These are phyloP conservation scores for Geotrichum fermentans DNA, from an alignment of 1,139 yeast species.

Conservation along the genomic window DNA sequence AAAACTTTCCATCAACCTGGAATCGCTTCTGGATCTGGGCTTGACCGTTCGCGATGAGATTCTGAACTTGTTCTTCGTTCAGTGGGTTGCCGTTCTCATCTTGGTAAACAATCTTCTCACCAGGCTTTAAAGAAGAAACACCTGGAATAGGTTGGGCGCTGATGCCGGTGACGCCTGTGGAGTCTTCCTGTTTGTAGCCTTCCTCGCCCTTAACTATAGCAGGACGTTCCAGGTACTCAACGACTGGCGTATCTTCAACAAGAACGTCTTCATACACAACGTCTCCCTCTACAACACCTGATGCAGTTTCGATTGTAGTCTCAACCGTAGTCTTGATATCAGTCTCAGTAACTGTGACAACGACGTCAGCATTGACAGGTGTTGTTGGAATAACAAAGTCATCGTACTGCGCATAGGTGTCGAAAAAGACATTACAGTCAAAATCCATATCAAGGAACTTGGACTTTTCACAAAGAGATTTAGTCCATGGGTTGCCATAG, in stretches of 20 bases:
- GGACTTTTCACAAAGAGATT: slow-evolving; percentile 55
- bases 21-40: slow-evolving; percentile 9
- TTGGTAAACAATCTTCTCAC: slow-evolving; percentile 10
- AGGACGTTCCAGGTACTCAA: no score
- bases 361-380: not conserved
- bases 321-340: not conserved
- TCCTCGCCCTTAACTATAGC: not conserved
- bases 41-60: slow-evolving; percentile 6
- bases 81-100: slow-evolving; percentile 16
- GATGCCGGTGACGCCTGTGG: not conserved
- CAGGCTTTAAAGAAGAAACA: not conserved
- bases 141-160: not conserved
- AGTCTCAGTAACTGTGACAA: slow-evolving; percentile 5
- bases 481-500: slow-evolving; percentile 79
- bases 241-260: not conserved
- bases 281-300: not conserved
- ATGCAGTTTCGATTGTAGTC: not conserved
- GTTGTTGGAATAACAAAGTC: not conserved
- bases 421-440: slow-evolving; percentile 61
- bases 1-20: slow-evolving; percentile 12
- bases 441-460: slow-evolving; percentile 72
- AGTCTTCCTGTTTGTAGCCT: not conserved
- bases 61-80: slow-evolving; percentile 9
- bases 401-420: slow-evolving; percentile 24
- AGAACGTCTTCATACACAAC: not conserved